These are phyloP conservation scores for Colletotrichum coccodes DNA, from an alignment of 2,329 filamentous ascomycete species.

Conservation along the genomic window DNA sequence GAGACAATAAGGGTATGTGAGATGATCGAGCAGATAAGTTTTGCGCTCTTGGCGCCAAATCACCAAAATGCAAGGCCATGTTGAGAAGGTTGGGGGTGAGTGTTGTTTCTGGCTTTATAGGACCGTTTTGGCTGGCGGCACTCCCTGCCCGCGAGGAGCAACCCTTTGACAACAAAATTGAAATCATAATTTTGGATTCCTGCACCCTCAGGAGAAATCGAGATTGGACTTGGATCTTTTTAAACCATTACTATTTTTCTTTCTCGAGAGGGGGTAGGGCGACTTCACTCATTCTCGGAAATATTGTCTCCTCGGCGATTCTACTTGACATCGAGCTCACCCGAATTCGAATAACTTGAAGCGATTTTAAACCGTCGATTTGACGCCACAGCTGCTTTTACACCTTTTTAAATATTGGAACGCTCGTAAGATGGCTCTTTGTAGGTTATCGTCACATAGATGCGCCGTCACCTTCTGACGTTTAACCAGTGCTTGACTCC, in stretches of 20 bases:
- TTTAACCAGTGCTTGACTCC: background rate
- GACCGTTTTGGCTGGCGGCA: background rate
- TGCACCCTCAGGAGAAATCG: too few relatives aligned
- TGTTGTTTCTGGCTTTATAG: background rate
- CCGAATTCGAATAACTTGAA: background rate
- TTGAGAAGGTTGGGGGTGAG: background rate
- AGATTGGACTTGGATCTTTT: rapidly evolving
- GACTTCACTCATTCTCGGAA: background rate
- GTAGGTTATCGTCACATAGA: background rate
- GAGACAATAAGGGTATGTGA: background rate
- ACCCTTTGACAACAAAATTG: too few relatives aligned
- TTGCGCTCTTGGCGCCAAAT: background rate
- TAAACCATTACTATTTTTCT: background rate
- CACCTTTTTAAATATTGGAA: too few relatives aligned
- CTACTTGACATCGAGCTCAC: too few relatives aligned
- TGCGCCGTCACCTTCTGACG: background rate
- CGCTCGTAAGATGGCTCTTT: background rate
- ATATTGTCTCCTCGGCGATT: background rate
- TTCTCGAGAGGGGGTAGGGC: background rate
- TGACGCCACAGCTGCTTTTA: background rate
- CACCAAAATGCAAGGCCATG: background rate
- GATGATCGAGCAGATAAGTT: background rate
- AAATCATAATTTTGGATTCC: background rate
- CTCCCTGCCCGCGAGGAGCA: too few relatives aligned
- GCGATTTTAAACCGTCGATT: too few relatives aligned